Conservation (phyloP, 768 basidiomycete species). For the Cubamyces sp. region DNA sequence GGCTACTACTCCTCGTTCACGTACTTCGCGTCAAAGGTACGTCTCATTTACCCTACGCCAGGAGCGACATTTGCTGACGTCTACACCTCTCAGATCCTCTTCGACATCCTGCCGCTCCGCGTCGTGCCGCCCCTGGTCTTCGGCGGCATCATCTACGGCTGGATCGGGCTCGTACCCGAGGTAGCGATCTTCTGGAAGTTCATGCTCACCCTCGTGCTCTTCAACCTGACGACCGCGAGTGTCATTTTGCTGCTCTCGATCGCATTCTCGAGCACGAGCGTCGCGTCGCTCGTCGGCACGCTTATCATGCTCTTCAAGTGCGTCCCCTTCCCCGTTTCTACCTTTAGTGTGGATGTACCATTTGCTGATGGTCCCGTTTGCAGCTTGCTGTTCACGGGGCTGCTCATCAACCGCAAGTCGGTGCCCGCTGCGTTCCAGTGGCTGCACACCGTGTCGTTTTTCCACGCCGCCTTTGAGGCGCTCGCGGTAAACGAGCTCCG, state of each 20-base stretch:
- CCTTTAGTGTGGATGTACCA: too few relatives aligned
- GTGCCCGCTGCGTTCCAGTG: slow-evolving; percentile 74
- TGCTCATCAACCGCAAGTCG: slow-evolving; percentile 92
- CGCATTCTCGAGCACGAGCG: slow-evolving; percentile 80
- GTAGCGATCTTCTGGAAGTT: slow-evolving; percentile 97
- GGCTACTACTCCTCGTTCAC: slow-evolving; percentile 98
- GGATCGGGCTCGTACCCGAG: slow-evolving; percentile 92
- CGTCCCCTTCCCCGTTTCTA: slow-evolving; percentile 37
- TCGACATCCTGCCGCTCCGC: slow-evolving; percentile 93
- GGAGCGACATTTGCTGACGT: not conserved
- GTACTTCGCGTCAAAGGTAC: slow-evolving; percentile 92
- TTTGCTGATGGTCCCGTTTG: not conserved
- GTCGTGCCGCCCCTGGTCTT: slow-evolving; percentile 95
- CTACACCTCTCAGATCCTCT: slow-evolving; percentile 67
- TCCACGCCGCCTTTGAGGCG: slow-evolving; percentile 98
- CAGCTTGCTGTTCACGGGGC: slow-evolving; percentile 93
- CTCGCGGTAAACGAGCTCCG: slow-evolving; percentile 97
- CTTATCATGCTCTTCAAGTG: slow-evolving; percentile 98
- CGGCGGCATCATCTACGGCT: slow-evolving; percentile 92
- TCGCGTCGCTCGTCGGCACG: slow-evolving; percentile 94
- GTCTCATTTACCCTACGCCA: not conserved
- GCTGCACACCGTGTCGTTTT: slow-evolving; percentile 93
- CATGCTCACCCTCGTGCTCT: slow-evolving; percentile 91
- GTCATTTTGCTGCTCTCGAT: slow-evolving; percentile 91
- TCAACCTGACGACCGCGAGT: slow-evolving; percentile 95